Evolutionary conservation across 2,329 filamentous ascomycete genomes (phyloP), one percentile per base, ranked within the genome.

Genomic region (Gaeumannomyces sp.): DNA sequence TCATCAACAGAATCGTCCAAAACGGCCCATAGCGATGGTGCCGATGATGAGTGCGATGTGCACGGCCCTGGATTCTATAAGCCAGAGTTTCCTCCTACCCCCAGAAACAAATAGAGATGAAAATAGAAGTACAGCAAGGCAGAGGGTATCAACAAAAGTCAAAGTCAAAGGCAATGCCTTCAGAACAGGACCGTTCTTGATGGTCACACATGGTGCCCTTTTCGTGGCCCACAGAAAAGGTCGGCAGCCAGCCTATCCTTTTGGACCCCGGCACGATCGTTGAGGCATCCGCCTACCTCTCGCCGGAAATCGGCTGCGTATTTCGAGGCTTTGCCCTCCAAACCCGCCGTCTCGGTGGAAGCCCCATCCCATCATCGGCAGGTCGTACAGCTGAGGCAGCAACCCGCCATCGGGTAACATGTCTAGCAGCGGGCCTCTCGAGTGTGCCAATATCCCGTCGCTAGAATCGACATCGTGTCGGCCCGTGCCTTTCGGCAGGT

Each of bases 321-420:
- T 7, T 81, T 76, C 0, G 74, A 67, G 2, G 86, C 83, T 2
- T 76, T 74, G 2, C 73, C 71, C 10, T 78, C 76, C 2, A 87
- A 68, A 0, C 78, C 77, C 5, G 71, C 72, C 1, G 77, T 68
- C 2, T 73, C 74, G 14, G 79, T 75, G n/a, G 70, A 68, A 27
- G 79, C 75, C 1, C 91, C 91, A 31, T 88, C 81, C 81, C 88
- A 90, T 1, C 8, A 90, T 70, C 1, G 90, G 86, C 62, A 89
- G 71, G 64, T 80, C 74, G 45, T 76, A 69, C 57, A 85, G 73
- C 19, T 77, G 71, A 14, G 78, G 74, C 57, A 87, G 72, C 0
- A 73, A 68, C 0, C 80, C 82, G 0, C 74, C 76, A 59, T 72
- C 75, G 31, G 79, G 80, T 59, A 82, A 77, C 28, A 80, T 81